phyloP scores from a whole-genome alignment of 176 grass and related monocot species.

The Oryza brachyantha region DNA sequence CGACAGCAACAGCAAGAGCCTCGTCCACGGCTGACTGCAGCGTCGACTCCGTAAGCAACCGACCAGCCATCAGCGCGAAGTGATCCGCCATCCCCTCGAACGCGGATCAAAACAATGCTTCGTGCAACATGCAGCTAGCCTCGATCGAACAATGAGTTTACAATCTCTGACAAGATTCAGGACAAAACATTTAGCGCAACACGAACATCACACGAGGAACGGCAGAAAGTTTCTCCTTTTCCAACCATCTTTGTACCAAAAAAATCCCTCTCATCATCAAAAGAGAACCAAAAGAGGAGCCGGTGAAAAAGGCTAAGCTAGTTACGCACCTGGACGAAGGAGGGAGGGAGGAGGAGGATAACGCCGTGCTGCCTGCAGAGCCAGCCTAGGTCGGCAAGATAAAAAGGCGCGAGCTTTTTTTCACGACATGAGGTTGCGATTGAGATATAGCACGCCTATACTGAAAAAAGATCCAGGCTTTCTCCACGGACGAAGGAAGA shows the following conservation, averaged over 20 bases:
- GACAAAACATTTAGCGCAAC: background rate
- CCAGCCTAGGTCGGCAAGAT: background rate
- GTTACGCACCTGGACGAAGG: constrained; percentile 21
- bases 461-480: constrained; percentile 18
- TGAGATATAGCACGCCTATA: background rate
- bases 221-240: constrained; percentile 6
- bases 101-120: background rate
- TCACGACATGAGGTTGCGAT: constrained; percentile 12
- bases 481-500: constrained; percentile 12
- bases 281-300: background rate
- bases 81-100: constrained; percentile 64
- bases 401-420: constrained; percentile 28
- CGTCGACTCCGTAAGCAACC: constrained; percentile 69
- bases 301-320: constrained; percentile 2
- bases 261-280: background rate
- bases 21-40: constrained; percentile 48
- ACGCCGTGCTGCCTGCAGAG: background rate
- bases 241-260: background rate
- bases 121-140: background rate
- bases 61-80: constrained; percentile 64
- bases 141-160: background rate
- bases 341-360: background rate
- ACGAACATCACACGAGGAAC: constrained; percentile 15
- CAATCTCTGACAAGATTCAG: background rate
- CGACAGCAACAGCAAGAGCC: background rate